Evolutionary conservation across 768 basidiomycete species (phyloP), one percentile per base, ranked within the genome.

Genomic region (Hypholoma fasciculare): DNA sequence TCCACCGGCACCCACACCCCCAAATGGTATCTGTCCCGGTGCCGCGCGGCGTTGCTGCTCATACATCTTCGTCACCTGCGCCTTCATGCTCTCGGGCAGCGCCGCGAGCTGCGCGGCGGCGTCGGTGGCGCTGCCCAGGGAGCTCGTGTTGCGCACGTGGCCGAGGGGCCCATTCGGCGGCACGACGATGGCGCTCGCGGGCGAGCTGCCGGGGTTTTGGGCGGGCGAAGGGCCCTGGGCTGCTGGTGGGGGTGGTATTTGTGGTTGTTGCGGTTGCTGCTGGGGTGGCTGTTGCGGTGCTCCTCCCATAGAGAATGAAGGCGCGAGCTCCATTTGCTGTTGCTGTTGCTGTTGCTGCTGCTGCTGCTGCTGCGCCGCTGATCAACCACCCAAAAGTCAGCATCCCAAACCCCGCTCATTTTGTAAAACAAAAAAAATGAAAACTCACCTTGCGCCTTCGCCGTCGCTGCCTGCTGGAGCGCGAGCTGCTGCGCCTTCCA

Each of bases 271-370:
- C 23, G 23, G 23, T 37, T 68, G 64, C n/a, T 64, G 66, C 50
- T 64, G 65, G 30, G 30, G 7, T 7, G 30, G 30, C 30, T 23
- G 23, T 23, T 23, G 23, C 4, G 23, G 23, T 23, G 23, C 23
- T 4, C 23, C 23, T 1, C 23, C 23, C 23, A 23, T 23, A 23
- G 23, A 23, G 4, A 23, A 23, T 23, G 23, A 23, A 23, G 23
- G 23, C 23, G 23, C 23, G 23, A 23, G 23, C 23, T 23, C 7
- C 44, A 12, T 11, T 36, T 69, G 69, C 23, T 57, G 59, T 40
- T 64, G 67, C 37, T 61, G 62, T 16, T 56, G 61, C 46, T 70
- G 71, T 49, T 62, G 63, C 27, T 65, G 66, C 52, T 67, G 67
- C 36, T 67, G 23, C 23, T 23, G 23, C 23, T 23, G 23, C 2